Evolutionary conservation across 139 green algal genomes (phyloP), one percentile per base, ranked within the genome.

Genomic region (Axilococcus clingmanii): DNA sequence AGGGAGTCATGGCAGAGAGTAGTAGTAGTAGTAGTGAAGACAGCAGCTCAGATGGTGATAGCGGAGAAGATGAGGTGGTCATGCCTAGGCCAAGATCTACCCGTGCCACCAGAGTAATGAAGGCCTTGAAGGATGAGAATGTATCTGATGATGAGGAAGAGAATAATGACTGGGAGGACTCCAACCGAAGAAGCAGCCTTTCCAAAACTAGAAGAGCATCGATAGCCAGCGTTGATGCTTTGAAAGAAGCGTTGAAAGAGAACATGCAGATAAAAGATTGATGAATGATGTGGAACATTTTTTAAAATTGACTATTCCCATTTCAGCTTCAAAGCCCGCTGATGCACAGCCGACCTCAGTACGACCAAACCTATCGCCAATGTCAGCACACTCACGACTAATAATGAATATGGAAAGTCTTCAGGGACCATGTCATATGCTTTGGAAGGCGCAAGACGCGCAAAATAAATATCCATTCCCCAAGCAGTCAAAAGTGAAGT

Each of bases 361-460:
- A 78, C 63, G 8, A 73, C 47, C 0, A 77, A 61, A 14, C 64
- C 83, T 0, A 59, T 50, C 0, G 63, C 12, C 46, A 96, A 58
- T 6, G 27, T 72, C 9, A 77, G 19, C 22, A 96, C 56, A 2
- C 84, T 86, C 5, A 82, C 40, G 12, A 95, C 50, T 50, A 97
- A 75, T 45, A 97, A 66, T 1, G 71, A 81, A 51, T 87, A 93
- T 8, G 73, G 84, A 65, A 97, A 97, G 58, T 96, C 87, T 41
- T 95, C 84, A 9, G 79, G 70, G 16, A 97, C 60, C 24, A 74
- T 73, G 65, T 97, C 89, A 48, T 94, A 97, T 28, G 53, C 72
- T 38, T 27, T 44, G 38, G 31, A 43, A 4, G 90, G 90, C 24
- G 76, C 57, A n/a, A 93, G 43, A 19, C 90, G 76, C 0, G 69